Evolutionary conservation across 1,284 basidiomycete species (phyloP), one percentile per base, ranked within the genome.

Genomic region (Cryptococcus sp.): DNA sequence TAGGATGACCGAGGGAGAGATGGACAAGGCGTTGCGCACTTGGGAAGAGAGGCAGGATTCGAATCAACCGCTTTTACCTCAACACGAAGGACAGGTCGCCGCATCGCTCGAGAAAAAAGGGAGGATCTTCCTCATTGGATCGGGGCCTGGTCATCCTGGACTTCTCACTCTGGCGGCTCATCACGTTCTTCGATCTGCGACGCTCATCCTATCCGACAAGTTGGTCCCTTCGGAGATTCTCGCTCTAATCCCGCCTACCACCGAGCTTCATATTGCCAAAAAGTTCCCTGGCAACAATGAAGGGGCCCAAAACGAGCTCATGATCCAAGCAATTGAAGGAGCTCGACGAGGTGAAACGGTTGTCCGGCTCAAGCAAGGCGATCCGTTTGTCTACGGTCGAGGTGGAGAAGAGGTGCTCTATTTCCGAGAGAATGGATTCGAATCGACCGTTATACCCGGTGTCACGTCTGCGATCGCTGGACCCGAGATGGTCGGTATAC

Each of bases 241-340:
- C 24, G 82, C 80, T 0, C 77, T 97, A n/a, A 88, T 97, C 44
- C 93, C 93, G 0, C 51, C 60, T 5, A 73, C 78, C 4, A 79
- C 76, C 37, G 71, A 69, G 19, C 80, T 85, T 7, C 72, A 77
- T 52, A 95, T 97, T 55, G 94, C 94, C 14, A 85, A 86, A 58
- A 98, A 98, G 69, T 97, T 95, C 75, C 94, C 94, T 0, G 94
- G 94, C 0, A 97, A 97, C 65, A 90, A 92, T 1, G 94, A 97
- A 47, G 85, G 86, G 19, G 91, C 92, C 1, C 94, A 97, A 69
- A 81, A 80, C 41, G 94, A 97, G 74, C 82, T 97, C 76, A 94
- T 97, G 86, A 81, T 86, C 54, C 82, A 85, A 9, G 94, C 91
- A 0, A 75, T 95, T 2, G 84, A 86, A 44, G 91, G 84, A 10